Evolutionary conservation across 163 green algal genomes (phyloP).

Genomic region (Volvox carteri): DNA sequence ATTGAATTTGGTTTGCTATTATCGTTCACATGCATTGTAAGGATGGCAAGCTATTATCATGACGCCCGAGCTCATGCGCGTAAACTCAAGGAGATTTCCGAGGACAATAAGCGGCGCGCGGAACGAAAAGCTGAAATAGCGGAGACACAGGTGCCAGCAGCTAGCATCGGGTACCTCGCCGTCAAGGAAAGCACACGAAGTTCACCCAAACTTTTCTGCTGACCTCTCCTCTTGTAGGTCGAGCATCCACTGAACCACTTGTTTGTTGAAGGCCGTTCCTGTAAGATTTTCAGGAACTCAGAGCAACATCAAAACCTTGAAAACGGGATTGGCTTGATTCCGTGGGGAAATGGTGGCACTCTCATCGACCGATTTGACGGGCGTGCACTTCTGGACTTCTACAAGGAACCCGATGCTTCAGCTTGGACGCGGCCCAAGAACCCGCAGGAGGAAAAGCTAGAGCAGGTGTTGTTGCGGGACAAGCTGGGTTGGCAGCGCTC

Average conservation of each 20-base stretch:
- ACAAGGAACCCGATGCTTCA: constrained; percentile 62
- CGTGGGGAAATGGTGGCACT: constrained; percentile 79
- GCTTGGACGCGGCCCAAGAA: constrained; percentile 55
- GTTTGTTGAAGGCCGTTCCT: constrained; percentile 76
- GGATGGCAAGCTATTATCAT: constrained; percentile 78
- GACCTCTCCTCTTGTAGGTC: constrained; percentile 55
- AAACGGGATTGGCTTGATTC: constrained; percentile 76
- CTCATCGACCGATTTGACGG: constrained; percentile 85
- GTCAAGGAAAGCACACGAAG: not conserved
- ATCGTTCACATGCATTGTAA: constrained; percentile 1
- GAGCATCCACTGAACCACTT: constrained; percentile 77
- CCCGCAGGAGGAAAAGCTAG: constrained; percentile 73
- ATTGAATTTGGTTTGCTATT: too few species aligned
- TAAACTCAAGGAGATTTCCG: constrained; percentile 68
- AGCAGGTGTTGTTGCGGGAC: constrained; percentile 66
- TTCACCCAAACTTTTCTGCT: not conserved
- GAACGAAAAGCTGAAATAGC: constrained; percentile 75
- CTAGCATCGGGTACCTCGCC: not conserved
- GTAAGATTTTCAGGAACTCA: constrained; percentile 69
- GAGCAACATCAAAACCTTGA: constrained; percentile 76
- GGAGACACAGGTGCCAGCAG: constrained; percentile 50
- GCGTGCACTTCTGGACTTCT: constrained; percentile 84
- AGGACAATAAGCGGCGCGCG: constrained; percentile 71
- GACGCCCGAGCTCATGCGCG: constrained; percentile 68
- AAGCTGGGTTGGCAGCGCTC: too few species aligned